These are phyloP conservation scores for Daldinia sp. DNA, from an alignment of 2,329 filamentous ascomycete species.

Conservation along the genomic window DNA sequence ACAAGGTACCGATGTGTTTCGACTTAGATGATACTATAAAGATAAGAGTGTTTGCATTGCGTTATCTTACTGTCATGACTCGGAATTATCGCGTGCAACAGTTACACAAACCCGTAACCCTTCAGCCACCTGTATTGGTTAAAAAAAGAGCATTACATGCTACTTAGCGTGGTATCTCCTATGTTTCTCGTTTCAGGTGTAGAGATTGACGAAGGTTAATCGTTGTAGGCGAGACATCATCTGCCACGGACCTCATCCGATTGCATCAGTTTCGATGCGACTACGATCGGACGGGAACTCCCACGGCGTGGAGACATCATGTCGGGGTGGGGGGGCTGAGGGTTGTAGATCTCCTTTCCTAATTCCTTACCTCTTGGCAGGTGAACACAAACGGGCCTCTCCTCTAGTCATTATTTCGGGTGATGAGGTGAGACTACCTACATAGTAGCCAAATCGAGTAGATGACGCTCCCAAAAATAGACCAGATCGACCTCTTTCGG, in stretches of 20 bases:
- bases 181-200: constrained; percentile 26
- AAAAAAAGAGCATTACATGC: constrained; percentile 21
- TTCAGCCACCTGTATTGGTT: neutral
- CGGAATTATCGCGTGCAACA: constrained; percentile 11
- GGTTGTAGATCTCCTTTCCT: constrained; percentile 18
- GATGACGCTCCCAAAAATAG: constrained; percentile 8
- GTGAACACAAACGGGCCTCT: constrained; percentile 28
- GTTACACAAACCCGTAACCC: constrained; percentile 4
- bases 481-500: constrained; percentile 9
- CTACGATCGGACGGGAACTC: constrained; percentile 38
- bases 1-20: constrained; percentile 4
- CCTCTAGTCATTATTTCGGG: constrained; percentile 19
- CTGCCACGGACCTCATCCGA: constrained; percentile 24
- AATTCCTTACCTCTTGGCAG: constrained; percentile 21
- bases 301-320: constrained; percentile 26
- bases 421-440: constrained; percentile 26
- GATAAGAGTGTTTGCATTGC: constrained; percentile 2
- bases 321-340: constrained; percentile 23
- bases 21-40: constrained; percentile 6
- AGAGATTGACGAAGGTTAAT: constrained; percentile 25
- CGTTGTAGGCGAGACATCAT: constrained; percentile 29
- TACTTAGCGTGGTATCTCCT: constrained; percentile 10
- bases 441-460: constrained; percentile 2
- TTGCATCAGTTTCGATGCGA: constrained; percentile 25
- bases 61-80: constrained; percentile 8